Evolutionary conservation across 192 early-diverging fungal species (phyloP).

Genomic region (Gonapodya prolifera): DNA sequence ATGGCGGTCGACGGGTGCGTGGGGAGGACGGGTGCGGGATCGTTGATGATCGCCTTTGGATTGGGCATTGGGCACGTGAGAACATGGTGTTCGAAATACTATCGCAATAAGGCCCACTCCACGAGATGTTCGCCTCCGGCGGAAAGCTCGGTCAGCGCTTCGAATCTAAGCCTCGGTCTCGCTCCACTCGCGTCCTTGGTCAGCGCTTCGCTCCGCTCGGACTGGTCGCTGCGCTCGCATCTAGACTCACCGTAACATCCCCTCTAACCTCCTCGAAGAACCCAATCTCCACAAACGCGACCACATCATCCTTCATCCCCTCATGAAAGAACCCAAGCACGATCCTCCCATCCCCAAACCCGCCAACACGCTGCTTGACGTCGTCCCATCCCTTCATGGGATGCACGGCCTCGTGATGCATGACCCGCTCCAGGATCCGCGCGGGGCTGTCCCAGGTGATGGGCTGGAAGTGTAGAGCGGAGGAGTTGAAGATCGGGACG

Average conservation of each 20-base stretch:
- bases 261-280: background rate
- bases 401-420: constrained; percentile 83
- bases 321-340: constrained; percentile 76
- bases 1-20: constrained; percentile 52
- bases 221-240: constrained; percentile 7
- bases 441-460: background rate
- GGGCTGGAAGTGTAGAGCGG: background rate
- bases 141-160: constrained; percentile 48
- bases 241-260: background rate
- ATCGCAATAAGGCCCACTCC: constrained; percentile 15
- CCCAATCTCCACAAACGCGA: constrained; percentile 73
- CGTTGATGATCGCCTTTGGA: constrained; percentile 36
- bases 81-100: background rate
- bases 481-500: background rate
- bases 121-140: constrained; percentile 47
- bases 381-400: constrained; percentile 66
- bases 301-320: constrained; percentile 62
- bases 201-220: background rate
- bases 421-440: constrained; percentile 23
- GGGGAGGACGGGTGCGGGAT: constrained; percentile 24
- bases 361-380: constrained; percentile 62
- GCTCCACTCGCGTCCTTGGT: constrained; percentile 13
- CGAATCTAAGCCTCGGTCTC: constrained; percentile 26
- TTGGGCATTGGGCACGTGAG: background rate
- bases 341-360: constrained; percentile 45